Evolutionary conservation across 169 alveolate species (phyloP), one percentile per base, ranked within the genome.

Genomic region (Cryptosporidium canis): DNA sequence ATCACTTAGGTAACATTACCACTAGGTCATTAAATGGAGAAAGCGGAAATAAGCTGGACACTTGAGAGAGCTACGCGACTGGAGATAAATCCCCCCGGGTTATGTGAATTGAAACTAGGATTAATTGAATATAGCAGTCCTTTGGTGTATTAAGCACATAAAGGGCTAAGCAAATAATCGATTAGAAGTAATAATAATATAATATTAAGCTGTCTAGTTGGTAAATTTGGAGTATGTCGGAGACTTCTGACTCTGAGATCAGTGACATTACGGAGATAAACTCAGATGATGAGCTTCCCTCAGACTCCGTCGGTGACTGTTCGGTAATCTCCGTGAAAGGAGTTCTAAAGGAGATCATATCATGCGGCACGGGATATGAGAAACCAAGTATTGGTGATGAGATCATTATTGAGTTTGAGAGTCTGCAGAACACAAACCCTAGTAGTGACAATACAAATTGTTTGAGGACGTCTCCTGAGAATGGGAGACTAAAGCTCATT

Each of bases 321-420:
- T 77, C 71, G 5, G 39, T 77, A 12, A 29, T 77, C 3, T 77
- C 87, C 16, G 9, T 63, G 11, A 77, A 77, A 18, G 87, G 87
- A 39, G 29, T 77, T 9, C 39, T 77, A 2, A 77, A 61, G 12
- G 87, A 77, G 41, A 77, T 77, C 12, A 77, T 77, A 39, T 24
- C 35, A 35, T 77, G 77, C 61, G 87, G 87, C 7, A 18, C 41
- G 16, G 87, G 87, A 6, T 77, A 58, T 29, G 71, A 77, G 8
- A 77, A 77, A 41, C 87, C 87, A 43, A 58, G 87, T 14, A 61
- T 77, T 58, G 87, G 87, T 18, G 87, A 77, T 24, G 87, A 77
- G 41, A 31, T 77, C 27, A 16, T 58, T 16, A 56, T 77, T 58
- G 70, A 55, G 18, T 58, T 35, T 3, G 63, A 51, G 8, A 24